Evolutionary conservation across 2,329 filamentous ascomycete genomes (phyloP), one percentile per base, ranked within the genome.

Genomic region (Juglanconis juglandina): DNA sequence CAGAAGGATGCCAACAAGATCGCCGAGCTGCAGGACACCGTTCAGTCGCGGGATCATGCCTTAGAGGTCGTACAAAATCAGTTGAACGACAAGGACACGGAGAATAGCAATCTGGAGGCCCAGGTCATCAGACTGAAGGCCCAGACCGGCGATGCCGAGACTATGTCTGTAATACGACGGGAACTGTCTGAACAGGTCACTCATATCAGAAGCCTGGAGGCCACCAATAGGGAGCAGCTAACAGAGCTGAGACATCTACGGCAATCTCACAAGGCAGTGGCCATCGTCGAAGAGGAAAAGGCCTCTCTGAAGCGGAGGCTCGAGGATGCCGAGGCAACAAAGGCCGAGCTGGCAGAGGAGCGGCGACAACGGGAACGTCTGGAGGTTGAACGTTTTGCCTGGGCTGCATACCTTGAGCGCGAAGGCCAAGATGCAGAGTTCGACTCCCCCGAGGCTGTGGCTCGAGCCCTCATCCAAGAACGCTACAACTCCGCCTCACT

Each of bases 251-350:
- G 90, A 67, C 89, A 92, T 66, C 81, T 96, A 42, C 88, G 92
- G 13, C 90, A 92, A 66, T 77, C 89, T 3, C 88, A 92, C 72
- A 94, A 91, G 75, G 91, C 90, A n/a, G 88, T 96, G 1, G 91
- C 96, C 69, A 85, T 99, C 2, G 90, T 98, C 0, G 92, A 99
- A 71, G 95, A 99, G 72, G 92, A 99, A 77, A 98, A 98, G 79
- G 83, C 91, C 63, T 85, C 87, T 0, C 77, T 99, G 30, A 89
- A 95, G 72, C 86, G 87, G 37, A 91, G 87, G 69, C 73, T 99
- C 1, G 87, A 91, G 62, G 80, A 89, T 42, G 88, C 94, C 73
- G 86, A 91, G 60, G 81, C 85, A 11, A 69, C 96, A 9, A 87
- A 95, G 68, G 80, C 84, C 34, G 90, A 97, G 69, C 79, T 98